phyloP scores from a whole-genome alignment of 345 rosid genomes.

The Citrus maxima region DNA sequence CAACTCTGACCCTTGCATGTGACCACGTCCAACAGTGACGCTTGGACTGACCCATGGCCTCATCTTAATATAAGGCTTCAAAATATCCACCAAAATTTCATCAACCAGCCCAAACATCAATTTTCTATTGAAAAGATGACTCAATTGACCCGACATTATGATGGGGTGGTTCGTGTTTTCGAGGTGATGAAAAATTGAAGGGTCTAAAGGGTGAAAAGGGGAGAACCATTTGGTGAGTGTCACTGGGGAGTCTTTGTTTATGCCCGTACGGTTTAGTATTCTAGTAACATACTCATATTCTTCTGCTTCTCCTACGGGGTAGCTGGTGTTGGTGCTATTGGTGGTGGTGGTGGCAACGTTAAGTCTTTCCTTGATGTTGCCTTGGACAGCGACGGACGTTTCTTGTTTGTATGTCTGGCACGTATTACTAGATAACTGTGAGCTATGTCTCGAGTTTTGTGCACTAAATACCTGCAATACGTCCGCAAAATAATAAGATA shows the following conservation, averaged over 20 bases:
- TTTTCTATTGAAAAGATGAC: conserved; percentile 57
- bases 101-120: conserved; percentile 60
- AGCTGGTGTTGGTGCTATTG: no score
- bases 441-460: conserved; percentile 45
- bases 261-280: conserved; percentile 48
- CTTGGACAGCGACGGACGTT: conserved; percentile 25
- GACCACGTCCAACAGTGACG: background rate
- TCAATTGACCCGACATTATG: conserved; percentile 17
- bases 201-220: conserved; percentile 62
- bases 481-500: conserved; percentile 16
- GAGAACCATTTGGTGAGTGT: conserved; percentile 58
- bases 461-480: conserved; percentile 25
- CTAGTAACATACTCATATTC: conserved; percentile 59
- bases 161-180: conserved; percentile 34
- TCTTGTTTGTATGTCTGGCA: conserved; percentile 50
- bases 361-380: conserved; percentile 12
- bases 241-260: conserved; percentile 45
- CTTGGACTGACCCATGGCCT: conserved; percentile 43
- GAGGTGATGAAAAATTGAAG: conserved; percentile 61
- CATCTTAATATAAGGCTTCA: conserved; percentile 48
- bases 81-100: conserved; percentile 54
- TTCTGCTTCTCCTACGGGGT: conserved; percentile 13
- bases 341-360: conserved; percentile 21
- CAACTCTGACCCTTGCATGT: conserved; percentile 39
- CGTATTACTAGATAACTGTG: conserved; percentile 56